Evolutionary conservation across 129 eudicot genomes (phyloP), one percentile per base, ranked within the genome.

Genomic region (Flaveria sonorensis): DNA sequence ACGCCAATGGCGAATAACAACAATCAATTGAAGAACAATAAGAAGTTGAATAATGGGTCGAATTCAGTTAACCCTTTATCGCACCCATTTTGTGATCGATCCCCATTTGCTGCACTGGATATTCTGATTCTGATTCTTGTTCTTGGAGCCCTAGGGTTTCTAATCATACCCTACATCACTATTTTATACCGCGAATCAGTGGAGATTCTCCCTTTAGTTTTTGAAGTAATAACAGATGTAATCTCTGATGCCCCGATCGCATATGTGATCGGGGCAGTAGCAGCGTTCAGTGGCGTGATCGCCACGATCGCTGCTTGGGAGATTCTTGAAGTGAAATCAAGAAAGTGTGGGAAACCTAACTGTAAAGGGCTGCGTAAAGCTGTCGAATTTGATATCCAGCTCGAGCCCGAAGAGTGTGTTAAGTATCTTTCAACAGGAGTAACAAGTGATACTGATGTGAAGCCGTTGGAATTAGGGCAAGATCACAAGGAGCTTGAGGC

Each of bases 401-500:
- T 87, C 0, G 86, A 87, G 64, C 56, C 85, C 0, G 91, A 87
- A 70, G 88, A 83, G 63, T 84, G 88, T 72, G 86, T 87, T 57
- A 84, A 81, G 83, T 77, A 78, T 70, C 57, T 82, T 65, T 18
- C 77, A 9, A 39, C 81, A 7, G 61, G 65, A 1, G 26, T 20
- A 19, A 21, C 21, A 6, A 50, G 53, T 26, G 81, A 76, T 30
- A 39, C 8, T 15, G 83, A 75, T 42, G 73, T 71, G 84, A 83
- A 76, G 57, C 85, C 86, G 32, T 81, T 86, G 71, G 88, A 87
- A 61, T 53, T 81, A n/a, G 87, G 87, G 73, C 75, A 81, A 51
- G 91, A 84, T 84, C 85, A 82, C 40, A 75, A 87, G 75, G 87
- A 84, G 48, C 82, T 87, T 42, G 87, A 84, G 62, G 88, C 84